phyloP scores from a whole-genome alignment of 192 early-diverging fungal genomes.

The Backusella psychrophila region DNA sequence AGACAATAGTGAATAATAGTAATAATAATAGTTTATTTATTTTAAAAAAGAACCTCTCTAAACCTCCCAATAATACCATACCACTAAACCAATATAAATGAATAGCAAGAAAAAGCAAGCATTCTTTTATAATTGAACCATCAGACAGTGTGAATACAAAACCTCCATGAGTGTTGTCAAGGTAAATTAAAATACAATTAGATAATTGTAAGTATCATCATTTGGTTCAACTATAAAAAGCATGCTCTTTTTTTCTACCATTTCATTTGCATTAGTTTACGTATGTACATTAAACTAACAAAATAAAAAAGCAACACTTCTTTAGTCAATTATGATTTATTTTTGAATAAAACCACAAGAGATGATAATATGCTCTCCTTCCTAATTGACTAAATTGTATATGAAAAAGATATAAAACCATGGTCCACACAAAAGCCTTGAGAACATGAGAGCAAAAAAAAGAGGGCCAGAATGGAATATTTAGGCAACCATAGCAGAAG shows the following conservation, averaged over 20 bases:
- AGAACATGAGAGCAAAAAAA: neutral
- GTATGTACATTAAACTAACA: neutral
- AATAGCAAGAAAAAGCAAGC: neutral
- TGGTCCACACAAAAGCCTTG: neutral
- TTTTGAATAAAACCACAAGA: neutral
- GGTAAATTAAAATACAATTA: neutral
- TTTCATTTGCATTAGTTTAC: neutral
- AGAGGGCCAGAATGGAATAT: neutral
- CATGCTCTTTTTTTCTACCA: neutral
- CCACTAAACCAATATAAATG: neutral
- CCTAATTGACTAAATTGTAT: neutral
- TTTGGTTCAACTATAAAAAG: neutral
- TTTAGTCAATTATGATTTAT: neutral
- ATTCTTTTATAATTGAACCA: neutral
- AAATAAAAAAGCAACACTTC: neutral
- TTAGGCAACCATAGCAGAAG: conserved; percentile 42
- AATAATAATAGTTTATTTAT: too few species aligned
- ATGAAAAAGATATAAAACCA: conserved; percentile 16
- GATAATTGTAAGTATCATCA: conserved; percentile 4
- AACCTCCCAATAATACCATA: neutral
- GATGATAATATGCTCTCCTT: neutral
- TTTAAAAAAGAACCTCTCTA: neutral
- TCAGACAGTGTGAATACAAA: conserved; percentile 23
- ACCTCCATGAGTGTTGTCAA: conserved; percentile 8
- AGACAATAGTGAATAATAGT: neutral